Conservation (phyloP, 345 rosid species). For the Physaria fendleri region DNA sequence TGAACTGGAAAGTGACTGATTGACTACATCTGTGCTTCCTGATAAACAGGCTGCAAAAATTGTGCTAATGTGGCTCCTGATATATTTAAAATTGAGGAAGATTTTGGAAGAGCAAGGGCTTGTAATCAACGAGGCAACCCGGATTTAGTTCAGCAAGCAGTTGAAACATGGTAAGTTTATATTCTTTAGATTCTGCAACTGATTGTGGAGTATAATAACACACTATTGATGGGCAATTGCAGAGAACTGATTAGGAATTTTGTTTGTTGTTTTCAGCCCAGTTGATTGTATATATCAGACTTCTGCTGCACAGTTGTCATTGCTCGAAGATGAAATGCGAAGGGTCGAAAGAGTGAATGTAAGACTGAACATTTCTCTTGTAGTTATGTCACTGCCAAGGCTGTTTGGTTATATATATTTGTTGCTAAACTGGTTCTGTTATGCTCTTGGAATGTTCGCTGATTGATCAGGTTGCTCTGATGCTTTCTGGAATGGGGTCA, state of each 20-base stretch:
- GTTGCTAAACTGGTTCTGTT: background rate
- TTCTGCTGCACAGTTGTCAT: slow-evolving; percentile 82
- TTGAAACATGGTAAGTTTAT: slow-evolving; percentile 67
- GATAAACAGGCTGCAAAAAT: slow-evolving; percentile 73
- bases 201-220: background rate
- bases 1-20: background rate
- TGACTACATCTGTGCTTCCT: background rate
- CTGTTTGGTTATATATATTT: background rate
- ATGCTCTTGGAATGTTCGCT: slow-evolving; percentile 7
- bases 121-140: slow-evolving; percentile 60
- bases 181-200: slow-evolving; percentile 4
- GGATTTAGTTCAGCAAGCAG: slow-evolving; percentile 63
- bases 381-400: background rate
- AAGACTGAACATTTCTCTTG: slow-evolving; percentile 20
- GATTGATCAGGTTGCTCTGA: slow-evolving; percentile 70
- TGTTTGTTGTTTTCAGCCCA: slow-evolving; percentile 50
- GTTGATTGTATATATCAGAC: slow-evolving; percentile 97
- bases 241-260: background rate
- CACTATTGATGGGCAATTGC: background rate
- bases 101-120: slow-evolving; percentile 90
- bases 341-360: slow-evolving; percentile 95
- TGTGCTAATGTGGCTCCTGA: slow-evolving; percentile 76
- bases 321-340: slow-evolving; percentile 98
- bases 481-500: slow-evolving; percentile 98
- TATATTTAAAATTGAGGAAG: slow-evolving; percentile 82